These are phyloP conservation scores for Pseudopyrenochaeta lycopersici DNA, from an alignment of 2,329 filamentous ascomycete genomes.

Conservation along the genomic window DNA sequence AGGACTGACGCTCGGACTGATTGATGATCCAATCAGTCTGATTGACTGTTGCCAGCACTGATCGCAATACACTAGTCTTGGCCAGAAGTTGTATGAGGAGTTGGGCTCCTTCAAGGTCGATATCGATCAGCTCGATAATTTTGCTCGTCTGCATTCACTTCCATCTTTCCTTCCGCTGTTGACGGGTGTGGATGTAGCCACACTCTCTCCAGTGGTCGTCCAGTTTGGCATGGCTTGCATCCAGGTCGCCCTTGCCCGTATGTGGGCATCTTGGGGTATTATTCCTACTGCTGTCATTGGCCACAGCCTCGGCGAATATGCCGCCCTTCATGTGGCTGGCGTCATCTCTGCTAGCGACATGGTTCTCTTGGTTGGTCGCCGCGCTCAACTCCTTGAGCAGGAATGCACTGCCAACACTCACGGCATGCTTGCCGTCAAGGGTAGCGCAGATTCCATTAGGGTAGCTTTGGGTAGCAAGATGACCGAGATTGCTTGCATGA, in stretches of 20 bases:
- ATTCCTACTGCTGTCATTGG: constrained; percentile 26
- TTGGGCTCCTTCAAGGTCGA: constrained; percentile 58
- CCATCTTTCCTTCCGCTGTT: constrained; percentile 61
- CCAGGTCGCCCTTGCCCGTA: constrained; percentile 61
- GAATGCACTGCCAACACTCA: constrained; percentile 74
- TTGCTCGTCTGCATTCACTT: constrained; percentile 56
- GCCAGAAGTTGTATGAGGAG: constrained; percentile 60
- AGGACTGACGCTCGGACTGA: too few relatives aligned
- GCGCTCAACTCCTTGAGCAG: constrained; percentile 71
- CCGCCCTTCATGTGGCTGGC: constrained; percentile 47
- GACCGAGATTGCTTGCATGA: constrained; percentile 74
- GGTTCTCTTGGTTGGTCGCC: constrained; percentile 74
- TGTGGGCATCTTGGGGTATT: constrained; percentile 42
- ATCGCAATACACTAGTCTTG: constrained; percentile 62
- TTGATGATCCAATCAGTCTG: too few relatives aligned
- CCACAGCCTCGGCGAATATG: constrained; percentile 52
- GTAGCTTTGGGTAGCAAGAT: constrained; percentile 61
- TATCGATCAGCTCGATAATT: constrained; percentile 59
- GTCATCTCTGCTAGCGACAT: constrained; percentile 71
- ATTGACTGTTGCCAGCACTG: too few relatives aligned
- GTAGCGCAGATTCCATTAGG: constrained; percentile 60
- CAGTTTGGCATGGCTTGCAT: constrained; percentile 52
- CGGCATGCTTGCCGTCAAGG: constrained; percentile 69
- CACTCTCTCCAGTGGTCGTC: constrained; percentile 61
- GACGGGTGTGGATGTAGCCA: constrained; percentile 58